A percentile compares a stretch with the other conserved stretches of the same genome.
Evolutionary conservation across 805 yeast species (phyloP).

Genomic region (Helenozyma rhizophorensis): DNA sequence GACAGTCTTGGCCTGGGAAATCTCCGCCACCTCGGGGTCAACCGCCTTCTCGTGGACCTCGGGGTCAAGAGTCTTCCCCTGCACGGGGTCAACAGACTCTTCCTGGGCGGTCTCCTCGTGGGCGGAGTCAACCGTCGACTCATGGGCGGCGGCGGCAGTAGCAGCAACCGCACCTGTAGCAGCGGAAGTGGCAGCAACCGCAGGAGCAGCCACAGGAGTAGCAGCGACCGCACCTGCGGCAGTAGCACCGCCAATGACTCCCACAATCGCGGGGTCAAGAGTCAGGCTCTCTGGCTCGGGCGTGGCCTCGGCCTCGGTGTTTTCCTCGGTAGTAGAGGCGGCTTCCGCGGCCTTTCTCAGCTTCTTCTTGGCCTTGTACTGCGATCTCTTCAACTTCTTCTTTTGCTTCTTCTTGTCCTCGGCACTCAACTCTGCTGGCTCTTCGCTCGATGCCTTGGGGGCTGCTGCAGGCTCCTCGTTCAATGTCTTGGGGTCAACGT

Average conservation of each 20-base stretch:
- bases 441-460: slow-evolving; percentile 12
- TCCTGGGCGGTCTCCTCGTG: no score
- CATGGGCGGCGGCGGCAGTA: slow-evolving; percentile 7
- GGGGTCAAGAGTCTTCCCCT: slow-evolving; percentile 4
- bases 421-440: slow-evolving; percentile 7
- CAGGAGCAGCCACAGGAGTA: no score
- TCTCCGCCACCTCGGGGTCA: slow-evolving; percentile 5
- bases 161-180: slow-evolving; percentile 7
- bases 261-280: slow-evolving; percentile 4
- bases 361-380: slow-evolving; percentile 41
- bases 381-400: slow-evolving; percentile 42
- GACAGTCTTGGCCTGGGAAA: slow-evolving; percentile 4
- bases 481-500: slow-evolving; percentile 46
- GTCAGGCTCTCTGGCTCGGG: neutral
- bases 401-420: slow-evolving; percentile 32
- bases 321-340: slow-evolving; percentile 3
- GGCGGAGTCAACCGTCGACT: slow-evolving; percentile 10
- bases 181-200: no score
- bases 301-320: slow-evolving; percentile 8
- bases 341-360: slow-evolving; percentile 16
- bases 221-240: slow-evolving; percentile 15
- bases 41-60: neutral
- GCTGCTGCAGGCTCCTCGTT: slow-evolving; percentile 38
- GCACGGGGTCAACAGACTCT: no score
- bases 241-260: slow-evolving; percentile 2